Evolutionary conservation across 164 flowering plant species (phyloP).

Genomic region (Vitis riparia): DNA sequence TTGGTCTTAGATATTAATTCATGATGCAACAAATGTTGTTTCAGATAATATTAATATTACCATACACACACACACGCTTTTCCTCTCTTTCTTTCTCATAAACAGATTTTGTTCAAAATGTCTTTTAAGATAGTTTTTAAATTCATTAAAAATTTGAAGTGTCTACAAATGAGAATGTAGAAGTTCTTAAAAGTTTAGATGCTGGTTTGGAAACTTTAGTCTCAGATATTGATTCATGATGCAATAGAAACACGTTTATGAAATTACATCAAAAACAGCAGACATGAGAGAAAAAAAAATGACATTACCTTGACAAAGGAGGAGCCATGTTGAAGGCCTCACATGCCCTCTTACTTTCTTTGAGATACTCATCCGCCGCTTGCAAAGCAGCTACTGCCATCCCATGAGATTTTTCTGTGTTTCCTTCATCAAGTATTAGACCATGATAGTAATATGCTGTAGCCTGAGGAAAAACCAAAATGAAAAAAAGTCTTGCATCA

Average conservation of each 20-base stretch:
- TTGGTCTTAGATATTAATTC: neutral
- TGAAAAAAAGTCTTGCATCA: neutral
- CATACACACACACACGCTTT: too few species aligned
- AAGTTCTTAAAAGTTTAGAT: too few species aligned
- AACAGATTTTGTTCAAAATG: too few species aligned
- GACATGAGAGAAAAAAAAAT: constrained; percentile 3
- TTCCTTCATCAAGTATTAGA: constrained; percentile 89
- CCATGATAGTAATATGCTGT: constrained; percentile 99
- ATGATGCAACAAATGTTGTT: too few species aligned
- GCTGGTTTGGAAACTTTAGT: too few species aligned
- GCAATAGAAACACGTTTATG: too few species aligned
- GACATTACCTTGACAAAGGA: constrained; percentile 75
- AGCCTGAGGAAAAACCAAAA: constrained; percentile 48
- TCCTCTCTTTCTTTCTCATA: too few species aligned
- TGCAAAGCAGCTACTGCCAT: constrained; percentile 97
- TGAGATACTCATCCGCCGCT: constrained; percentile 89
- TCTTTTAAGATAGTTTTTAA: too few species aligned
- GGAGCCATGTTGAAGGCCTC: constrained; percentile 64
- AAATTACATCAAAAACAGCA: neutral
- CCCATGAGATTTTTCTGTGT: constrained; percentile 87
- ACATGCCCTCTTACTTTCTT: constrained; percentile 74
- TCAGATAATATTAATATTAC: too few species aligned
- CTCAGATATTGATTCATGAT: too few species aligned
- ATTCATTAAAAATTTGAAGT: too few species aligned
- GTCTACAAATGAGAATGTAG: too few species aligned